Evolutionary conservation across 345 rosid species (phyloP).

Genomic region (Rhodomyrtus tomentosa): DNA sequence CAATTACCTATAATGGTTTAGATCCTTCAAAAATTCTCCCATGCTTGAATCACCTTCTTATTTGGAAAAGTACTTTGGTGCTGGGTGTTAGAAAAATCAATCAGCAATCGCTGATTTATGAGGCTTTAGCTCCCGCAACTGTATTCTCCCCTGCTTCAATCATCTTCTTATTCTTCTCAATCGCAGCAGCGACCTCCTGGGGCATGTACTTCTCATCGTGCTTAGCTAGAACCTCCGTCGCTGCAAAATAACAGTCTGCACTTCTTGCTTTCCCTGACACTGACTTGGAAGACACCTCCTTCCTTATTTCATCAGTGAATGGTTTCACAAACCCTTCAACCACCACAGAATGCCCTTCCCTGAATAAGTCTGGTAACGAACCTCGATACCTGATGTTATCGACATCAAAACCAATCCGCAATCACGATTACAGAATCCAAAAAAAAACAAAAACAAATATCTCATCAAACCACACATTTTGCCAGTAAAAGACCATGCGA

Average conservation of each 20-base stretch:
- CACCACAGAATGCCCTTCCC: constrained; percentile 93
- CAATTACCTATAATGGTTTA: background rate
- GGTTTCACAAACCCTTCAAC: constrained; percentile 93
- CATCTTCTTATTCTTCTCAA: constrained; percentile 88
- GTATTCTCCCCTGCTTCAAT: constrained; percentile 26
- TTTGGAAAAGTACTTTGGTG: background rate
- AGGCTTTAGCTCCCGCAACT: background rate
- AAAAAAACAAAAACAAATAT: background rate
- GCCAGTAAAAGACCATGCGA: background rate
- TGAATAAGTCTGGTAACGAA: constrained; percentile 74
- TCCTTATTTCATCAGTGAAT: constrained; percentile 42
- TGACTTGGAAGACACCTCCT: constrained; percentile 29
- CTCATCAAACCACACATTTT: background rate
- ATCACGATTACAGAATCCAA: background rate
- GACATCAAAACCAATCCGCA: background rate
- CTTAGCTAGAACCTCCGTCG: constrained; percentile 88
- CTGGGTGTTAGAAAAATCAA: background rate
- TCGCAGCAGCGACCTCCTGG: constrained; percentile 80
- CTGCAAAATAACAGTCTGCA: constrained; percentile 58
- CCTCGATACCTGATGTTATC: constrained; percentile 44
- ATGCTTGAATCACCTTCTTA: background rate
- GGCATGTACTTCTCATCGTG: constrained; percentile 99
- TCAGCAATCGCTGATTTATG: background rate
- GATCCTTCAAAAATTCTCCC: background rate
- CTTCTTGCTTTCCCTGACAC: constrained; percentile 65